These are phyloP conservation scores for Paulownia fortunei DNA, from an alignment of 257 asterid species.

Conservation along the genomic window DNA sequence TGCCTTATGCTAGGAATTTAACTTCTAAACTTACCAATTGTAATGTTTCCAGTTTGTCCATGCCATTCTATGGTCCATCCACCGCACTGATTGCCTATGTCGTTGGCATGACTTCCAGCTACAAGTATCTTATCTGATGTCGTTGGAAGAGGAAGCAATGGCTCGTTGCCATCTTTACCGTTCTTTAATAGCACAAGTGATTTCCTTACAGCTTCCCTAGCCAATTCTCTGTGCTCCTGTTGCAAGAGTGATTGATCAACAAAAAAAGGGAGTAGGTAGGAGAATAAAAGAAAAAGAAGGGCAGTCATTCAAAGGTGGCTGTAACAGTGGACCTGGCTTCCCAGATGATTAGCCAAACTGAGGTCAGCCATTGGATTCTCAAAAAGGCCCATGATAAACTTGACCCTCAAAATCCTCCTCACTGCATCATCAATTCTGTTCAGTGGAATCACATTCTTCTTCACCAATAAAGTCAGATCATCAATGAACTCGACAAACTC, in stretches of 20 bases:
- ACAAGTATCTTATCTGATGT: constrained; percentile 49
- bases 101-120: constrained; percentile 61
- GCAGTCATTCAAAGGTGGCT: neutral
- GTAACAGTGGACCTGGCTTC: constrained; percentile 47
- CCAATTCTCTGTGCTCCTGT: constrained; percentile 74
- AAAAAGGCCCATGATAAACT: constrained; percentile 65
- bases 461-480: constrained; percentile 47
- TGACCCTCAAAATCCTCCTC: constrained; percentile 64
- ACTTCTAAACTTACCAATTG: constrained; percentile 40
- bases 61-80: constrained; percentile 76
- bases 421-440: constrained; percentile 74
- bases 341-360: constrained; percentile 46
- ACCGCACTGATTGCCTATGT: constrained; percentile 71
- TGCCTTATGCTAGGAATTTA: neutral
- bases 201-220: constrained; percentile 83
- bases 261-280: neutral
- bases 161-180: constrained; percentile 48
- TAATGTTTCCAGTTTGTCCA: constrained; percentile 48
- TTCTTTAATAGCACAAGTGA: constrained; percentile 77
- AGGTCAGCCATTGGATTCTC: constrained; percentile 67
- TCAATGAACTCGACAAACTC: constrained; percentile 48
- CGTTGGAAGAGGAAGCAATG: constrained; percentile 61
- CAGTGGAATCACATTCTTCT: constrained; percentile 53
- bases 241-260: neutral
- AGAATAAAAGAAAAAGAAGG: neutral